Base-by-base conservation (phyloP, 2,329 filamentous ascomycete species). In the Rhinocladiella similis region DNA sequence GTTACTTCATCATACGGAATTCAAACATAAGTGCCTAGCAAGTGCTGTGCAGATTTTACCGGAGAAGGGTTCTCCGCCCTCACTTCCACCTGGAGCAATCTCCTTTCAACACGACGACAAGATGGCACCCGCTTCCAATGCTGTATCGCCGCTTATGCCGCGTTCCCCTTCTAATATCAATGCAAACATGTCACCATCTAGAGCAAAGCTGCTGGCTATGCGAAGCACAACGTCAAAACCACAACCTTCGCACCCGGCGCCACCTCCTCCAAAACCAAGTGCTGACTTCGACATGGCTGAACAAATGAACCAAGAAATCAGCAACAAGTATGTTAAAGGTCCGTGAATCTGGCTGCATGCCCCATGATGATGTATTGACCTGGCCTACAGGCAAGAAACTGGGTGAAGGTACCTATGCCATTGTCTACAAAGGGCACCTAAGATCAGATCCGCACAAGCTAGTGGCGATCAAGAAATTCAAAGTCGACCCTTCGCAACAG, bases 391-490 rank as follows among this genome's bases (percentile, higher is more conserved):
- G 90, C 68, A 91, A 89, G 72, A 94, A 94, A 70, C 84, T 99
- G 58, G 94, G 94, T 72, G 91, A 96, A 74, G 94, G 94, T 77
- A 97, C 94, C 62, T 99, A 99, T 72, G 94, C 94, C 70, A 87
- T 95, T 68, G 94, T 99, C 68, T 97, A 91, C 78, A 85, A 92
- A 51, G 94, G 92, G 50, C 89, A 93, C 73, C 82, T 94, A 45
- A 84, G 86, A 61, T 71, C 76, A 57, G 85, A 94, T 66, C 88
- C 91, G 5, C 80, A 81, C 33, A 82, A 84, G 41, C 83, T 89
- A 53, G 90, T 99, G 61, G 94, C 94, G 42, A 81, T 81, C 51
- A 78, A 78, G 59, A 81, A 80, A 66, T 78, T 80, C 66, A 81
- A 80, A 64, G 72, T 81, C 63, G 77, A 80, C 69, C 63, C 59